Base-by-base conservation (phyloP, 2,329 filamentous ascomycete genomes). In the Knoxdaviesia capensis region DNA sequence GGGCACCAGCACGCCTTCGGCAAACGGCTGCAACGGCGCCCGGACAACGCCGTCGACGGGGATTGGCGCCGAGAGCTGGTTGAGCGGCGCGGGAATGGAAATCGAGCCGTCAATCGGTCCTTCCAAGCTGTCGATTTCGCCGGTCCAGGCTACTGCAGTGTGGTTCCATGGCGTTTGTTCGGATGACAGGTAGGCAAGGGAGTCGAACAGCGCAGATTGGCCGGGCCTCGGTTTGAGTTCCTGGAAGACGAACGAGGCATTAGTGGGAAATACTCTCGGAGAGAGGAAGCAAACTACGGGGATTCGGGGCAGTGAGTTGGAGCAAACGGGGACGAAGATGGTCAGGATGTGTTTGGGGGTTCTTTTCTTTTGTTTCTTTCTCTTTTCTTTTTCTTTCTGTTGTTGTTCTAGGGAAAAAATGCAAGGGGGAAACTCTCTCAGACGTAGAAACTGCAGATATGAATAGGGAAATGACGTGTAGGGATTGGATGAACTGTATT, bases 111-210 rank as follows among this genome's bases (percentile, higher is more conserved):
- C 20, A 20, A 20, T 20, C 20, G 20, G 20, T 20, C 20, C 20
- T 20, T 20, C 20, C 20, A 20, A 20, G 34, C 9, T 35, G 44
- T 77, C 72, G 45, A 88, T 80, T 58, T 96, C 88, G 45, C 88
- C 88, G 3, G 88, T 94, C 88, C 88, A 96, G 38, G 85, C 87
- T 42, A 96, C 82, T 5, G 94, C 71, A 1, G 79, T 90, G 61
- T 94, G 88, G 52, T 86, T 84, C 87, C 87, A 96, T 20, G 80
- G 77, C 2, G 80, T 78, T 37, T 80, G 70, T 43, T 80, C 68
- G n/a, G 86, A 92, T 4, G 86, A 83, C 38, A 96, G 74, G 59
- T 92, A 79, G 43, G 79, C 74, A 53, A 96, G 86, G 7, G 86
- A 87, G 57, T 94, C 86, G 60, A 92, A 92, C 33, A 96, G 70